Percentiles rank a stretch among this genome's conserved stretches.
These are phyloP conservation scores for Stemphylium vesicarium DNA, from an alignment of 2,329 filamentous ascomycete genomes.

Conservation along the genomic window DNA sequence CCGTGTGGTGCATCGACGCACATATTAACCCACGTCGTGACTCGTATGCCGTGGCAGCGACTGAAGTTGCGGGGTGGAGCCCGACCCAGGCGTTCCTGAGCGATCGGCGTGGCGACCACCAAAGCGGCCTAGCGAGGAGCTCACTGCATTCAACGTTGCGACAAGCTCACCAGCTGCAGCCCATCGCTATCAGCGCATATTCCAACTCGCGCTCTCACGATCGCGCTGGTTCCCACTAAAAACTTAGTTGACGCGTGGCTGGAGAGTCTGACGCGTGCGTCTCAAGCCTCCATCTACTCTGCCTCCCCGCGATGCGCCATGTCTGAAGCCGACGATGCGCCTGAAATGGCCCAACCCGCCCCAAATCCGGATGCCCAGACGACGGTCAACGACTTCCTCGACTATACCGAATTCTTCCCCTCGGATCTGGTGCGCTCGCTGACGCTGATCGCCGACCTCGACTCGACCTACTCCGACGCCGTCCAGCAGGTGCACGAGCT, in stretches of 20 bases:
- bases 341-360: constrained; percentile 48
- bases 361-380: constrained; percentile 69
- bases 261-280: constrained; percentile 47
- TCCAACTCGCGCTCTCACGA: constrained; percentile 26
- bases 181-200: constrained; percentile 20
- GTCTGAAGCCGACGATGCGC: constrained; percentile 43
- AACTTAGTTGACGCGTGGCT: constrained; percentile 48
- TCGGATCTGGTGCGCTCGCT: constrained; percentile 69
- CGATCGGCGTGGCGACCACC: background rate
- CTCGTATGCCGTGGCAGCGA: background rate
- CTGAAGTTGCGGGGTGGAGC: background rate
- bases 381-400: constrained; percentile 70
- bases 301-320: constrained; percentile 46
- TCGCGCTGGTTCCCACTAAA: constrained; percentile 38
- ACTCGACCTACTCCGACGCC: constrained; percentile 51
- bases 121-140: constrained; percentile 17
- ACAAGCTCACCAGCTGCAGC: constrained; percentile 11
- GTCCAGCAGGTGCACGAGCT: constrained; percentile 57
- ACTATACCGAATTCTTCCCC: constrained; percentile 73
- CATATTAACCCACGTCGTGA: background rate
- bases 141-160: constrained; percentile 11
- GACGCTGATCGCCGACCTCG: constrained; percentile 64
- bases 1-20: background rate
- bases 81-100: constrained; percentile 8
- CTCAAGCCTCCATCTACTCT: constrained; percentile 38